These are phyloP conservation scores for Populus alba DNA, from an alignment of 345 rosid genomes.

Conservation along the genomic window DNA sequence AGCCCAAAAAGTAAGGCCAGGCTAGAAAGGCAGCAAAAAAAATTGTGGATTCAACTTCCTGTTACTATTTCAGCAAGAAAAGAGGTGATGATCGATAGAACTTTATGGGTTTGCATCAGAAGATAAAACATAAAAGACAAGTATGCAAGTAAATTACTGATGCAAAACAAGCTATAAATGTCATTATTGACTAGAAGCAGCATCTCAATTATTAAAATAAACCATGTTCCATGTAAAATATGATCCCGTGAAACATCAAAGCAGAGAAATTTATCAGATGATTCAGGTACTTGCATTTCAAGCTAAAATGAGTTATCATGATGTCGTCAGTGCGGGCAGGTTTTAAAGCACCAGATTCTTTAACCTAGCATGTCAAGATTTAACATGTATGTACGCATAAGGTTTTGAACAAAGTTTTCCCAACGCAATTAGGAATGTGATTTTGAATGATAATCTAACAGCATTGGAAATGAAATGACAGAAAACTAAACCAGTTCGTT, in stretches of 20 bases:
- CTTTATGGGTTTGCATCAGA: neutral
- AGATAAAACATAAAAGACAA: no score
- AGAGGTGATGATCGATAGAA: neutral
- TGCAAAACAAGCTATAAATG: neutral
- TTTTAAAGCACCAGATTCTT: neutral
- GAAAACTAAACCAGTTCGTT: neutral
- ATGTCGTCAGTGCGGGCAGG: neutral
- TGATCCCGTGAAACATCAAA: neutral
- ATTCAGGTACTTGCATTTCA: neutral
- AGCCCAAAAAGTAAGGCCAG: neutral
- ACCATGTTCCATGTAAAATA: neutral
- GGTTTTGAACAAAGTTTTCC: neutral
- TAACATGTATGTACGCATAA: neutral
- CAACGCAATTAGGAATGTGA: neutral
- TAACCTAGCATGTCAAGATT: neutral
- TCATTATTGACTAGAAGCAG: neutral
- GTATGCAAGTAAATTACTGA: no score
- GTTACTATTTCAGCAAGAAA: no score
- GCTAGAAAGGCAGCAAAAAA: no score
- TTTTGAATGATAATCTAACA: neutral
- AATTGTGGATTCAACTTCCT: no score
- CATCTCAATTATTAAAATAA: neutral
- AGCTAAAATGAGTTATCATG: neutral
- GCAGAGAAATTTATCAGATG: neutral
- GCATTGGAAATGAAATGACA: neutral